A percentile compares a stretch with the other conserved stretches of the same genome.
phyloP scores from a whole-genome alignment of 1,284 basidiomycete genomes.

The Mycosarcoma maydis region DNA sequence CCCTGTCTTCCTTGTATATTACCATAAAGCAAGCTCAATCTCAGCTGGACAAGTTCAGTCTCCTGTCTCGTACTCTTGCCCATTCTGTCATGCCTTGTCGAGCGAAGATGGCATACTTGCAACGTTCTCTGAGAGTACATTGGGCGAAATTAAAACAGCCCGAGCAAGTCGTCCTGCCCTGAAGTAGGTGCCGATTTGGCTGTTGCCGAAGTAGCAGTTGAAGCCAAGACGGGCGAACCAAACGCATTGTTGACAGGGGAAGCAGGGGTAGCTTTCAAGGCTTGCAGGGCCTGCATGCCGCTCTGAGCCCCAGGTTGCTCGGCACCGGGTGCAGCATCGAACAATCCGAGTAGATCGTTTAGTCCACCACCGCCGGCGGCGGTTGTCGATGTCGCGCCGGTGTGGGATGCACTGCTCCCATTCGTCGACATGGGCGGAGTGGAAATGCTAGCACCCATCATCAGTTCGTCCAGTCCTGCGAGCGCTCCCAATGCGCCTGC shows the following conservation, averaged over 20 bases:
- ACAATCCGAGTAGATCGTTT: conserved; percentile 60
- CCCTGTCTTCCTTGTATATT: too few relatives aligned
- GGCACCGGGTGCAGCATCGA: conserved; percentile 55
- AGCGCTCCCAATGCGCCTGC: conserved; percentile 41
- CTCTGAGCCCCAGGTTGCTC: conserved; percentile 50
- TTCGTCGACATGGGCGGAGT: conserved; percentile 4
- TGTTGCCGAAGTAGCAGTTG: neutral
- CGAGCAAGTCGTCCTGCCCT: conserved; percentile 43
- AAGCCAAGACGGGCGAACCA: conserved; percentile 12
- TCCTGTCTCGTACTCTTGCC: too few relatives aligned
- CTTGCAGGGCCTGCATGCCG: conserved; percentile 49
- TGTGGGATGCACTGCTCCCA: conserved; percentile 5
- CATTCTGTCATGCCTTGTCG: too few relatives aligned
- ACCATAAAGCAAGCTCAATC: too few relatives aligned
- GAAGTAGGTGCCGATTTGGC: conserved; percentile 10
- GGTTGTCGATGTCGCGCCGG: neutral
- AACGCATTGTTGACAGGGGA: conserved; percentile 8
- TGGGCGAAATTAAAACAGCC: conserved; percentile 52
- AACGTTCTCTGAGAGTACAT: neutral
- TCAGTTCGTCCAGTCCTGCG: conserved; percentile 57
- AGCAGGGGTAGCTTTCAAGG: conserved; percentile 21
- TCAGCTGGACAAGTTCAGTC: too few relatives aligned
- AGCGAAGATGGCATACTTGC: too few relatives aligned
- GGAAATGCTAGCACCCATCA: conserved; percentile 32
- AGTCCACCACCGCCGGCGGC: conserved; percentile 22